Evolutionary conservation across 495 filamentous ascomycete species (phyloP).

Genomic region (Hypoxylon fuscum): DNA sequence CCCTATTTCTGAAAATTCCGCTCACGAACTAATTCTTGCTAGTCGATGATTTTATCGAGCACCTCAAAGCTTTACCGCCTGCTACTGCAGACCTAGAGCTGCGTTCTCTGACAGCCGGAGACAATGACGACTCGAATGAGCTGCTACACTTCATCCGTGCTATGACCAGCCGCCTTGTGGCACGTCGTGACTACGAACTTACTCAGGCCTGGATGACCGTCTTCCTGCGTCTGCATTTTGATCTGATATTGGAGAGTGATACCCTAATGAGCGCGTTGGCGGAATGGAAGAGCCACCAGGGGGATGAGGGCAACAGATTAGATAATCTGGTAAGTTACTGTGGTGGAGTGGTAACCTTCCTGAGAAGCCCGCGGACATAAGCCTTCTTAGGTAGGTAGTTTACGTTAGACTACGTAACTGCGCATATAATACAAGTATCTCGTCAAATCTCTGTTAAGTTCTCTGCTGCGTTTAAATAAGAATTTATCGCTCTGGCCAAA

Average conservation of each 20-base stretch:
- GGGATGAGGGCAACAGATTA: slow-evolving; percentile 73
- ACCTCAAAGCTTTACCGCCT: slow-evolving; percentile 81
- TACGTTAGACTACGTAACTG: slow-evolving; percentile 3
- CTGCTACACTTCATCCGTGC: slow-evolving; percentile 74
- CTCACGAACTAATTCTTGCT: slow-evolving; percentile 17
- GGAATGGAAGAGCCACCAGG: slow-evolving; percentile 73
- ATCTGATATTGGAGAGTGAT: slow-evolving; percentile 55
- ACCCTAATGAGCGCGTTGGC: slow-evolving; percentile 58
- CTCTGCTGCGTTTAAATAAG: no score
- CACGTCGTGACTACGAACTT: slow-evolving; percentile 85
- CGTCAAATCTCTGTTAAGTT: background rate
- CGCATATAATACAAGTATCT: background rate
- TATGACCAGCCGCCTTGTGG: slow-evolving; percentile 71
- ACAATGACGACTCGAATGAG: slow-evolving; percentile 56
- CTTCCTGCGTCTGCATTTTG: slow-evolving; percentile 78
- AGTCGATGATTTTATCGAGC: slow-evolving; percentile 70
- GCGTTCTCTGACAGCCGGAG: slow-evolving; percentile 71
- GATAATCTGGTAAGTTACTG: slow-evolving; percentile 84
- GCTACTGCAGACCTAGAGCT: slow-evolving; percentile 88
- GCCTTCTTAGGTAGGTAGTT: background rate
- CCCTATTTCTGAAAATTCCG: slow-evolving; percentile 8
- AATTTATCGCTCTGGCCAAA: no score
- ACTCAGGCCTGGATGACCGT: slow-evolving; percentile 97
- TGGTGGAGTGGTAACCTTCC: slow-evolving; percentile 85
- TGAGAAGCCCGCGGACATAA: slow-evolving; percentile 70